phyloP scores from a whole-genome alignment of 2,329 filamentous ascomycete genomes.

The Thielaviopsis punctulata region DNA sequence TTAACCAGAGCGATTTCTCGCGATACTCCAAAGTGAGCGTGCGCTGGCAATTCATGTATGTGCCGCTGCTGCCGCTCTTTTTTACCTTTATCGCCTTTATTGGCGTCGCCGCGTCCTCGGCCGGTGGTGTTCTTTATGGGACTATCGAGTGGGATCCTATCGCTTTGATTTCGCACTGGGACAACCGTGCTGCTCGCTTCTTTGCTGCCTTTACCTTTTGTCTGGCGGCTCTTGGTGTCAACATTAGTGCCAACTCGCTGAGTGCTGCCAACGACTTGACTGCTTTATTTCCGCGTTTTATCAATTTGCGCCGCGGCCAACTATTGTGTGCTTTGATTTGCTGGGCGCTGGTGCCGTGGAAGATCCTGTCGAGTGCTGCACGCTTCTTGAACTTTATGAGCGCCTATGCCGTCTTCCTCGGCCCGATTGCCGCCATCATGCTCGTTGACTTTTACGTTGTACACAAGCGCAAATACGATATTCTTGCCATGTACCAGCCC shows the following conservation, averaged over 20 bases:
- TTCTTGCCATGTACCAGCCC: slow-evolving; percentile 23
- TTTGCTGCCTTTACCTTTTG: slow-evolving; percentile 32
- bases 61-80: slow-evolving; percentile 21
- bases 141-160: slow-evolving; percentile 28
- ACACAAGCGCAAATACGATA: slow-evolving; percentile 17
- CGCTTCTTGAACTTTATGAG: slow-evolving; percentile 16
- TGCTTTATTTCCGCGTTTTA: slow-evolving; percentile 11
- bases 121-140: slow-evolving; percentile 23
- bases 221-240: slow-evolving; percentile 22
- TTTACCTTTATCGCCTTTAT: slow-evolving; percentile 25
- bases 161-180: slow-evolving; percentile 22
- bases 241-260: slow-evolving; percentile 12
- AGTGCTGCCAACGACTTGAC: slow-evolving; percentile 12
- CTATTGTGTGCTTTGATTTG: slow-evolving; percentile 10
- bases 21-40: slow-evolving; percentile 14
- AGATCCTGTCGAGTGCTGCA: slow-evolving; percentile 15
- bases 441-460: slow-evolving; percentile 21
- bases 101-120: slow-evolving; percentile 26
- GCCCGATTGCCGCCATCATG: slow-evolving; percentile 17
- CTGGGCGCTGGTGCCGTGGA: slow-evolving; percentile 13
- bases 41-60: slow-evolving; percentile 10
- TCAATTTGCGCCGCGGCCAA: slow-evolving; percentile 11
- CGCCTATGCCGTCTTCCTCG: slow-evolving; percentile 18
- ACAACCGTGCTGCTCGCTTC: slow-evolving; percentile 30
- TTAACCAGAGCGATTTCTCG: slow-evolving; percentile 30